phyloP scores from a whole-genome alignment of 441 rosid species.

The Kokia cookei region DNA sequence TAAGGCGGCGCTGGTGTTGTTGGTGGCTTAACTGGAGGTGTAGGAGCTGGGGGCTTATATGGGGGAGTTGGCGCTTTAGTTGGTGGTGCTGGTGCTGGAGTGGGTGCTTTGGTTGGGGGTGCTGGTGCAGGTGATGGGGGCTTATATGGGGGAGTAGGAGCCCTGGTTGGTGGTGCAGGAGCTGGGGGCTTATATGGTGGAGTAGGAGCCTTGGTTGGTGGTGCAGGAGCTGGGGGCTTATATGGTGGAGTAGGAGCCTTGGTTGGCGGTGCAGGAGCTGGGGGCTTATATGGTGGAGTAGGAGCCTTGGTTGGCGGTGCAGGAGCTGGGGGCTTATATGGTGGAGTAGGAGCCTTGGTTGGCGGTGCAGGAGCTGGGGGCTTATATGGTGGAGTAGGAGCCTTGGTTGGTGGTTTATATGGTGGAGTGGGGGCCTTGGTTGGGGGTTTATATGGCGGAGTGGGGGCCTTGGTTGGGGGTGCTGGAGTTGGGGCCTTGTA shows the following conservation, averaged over 20 bases:
- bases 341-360: constrained; percentile 12
- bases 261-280: constrained; percentile 12
- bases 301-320: constrained; percentile 12
- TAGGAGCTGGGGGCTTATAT: constrained; percentile 13
- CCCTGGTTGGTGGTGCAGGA: constrained; percentile 7
- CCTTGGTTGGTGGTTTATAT: neutral
- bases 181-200: constrained; percentile 15
- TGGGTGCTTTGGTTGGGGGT: constrained; percentile 16
- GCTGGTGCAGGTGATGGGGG: constrained; percentile 13
- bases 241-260: constrained; percentile 4
- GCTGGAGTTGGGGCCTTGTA: constrained; percentile 7
- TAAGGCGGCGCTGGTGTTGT: constrained; percentile 15
- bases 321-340: constrained; percentile 16
- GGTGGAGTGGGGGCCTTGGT: neutral
- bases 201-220: constrained; percentile 11
- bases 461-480: neutral
- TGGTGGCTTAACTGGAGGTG: constrained; percentile 14
- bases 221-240: constrained; percentile 14
- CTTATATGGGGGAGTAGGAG: constrained; percentile 6
- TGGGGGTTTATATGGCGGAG: neutral
- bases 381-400: constrained; percentile 7
- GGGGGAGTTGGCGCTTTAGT: constrained; percentile 8
- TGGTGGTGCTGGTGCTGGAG: constrained; percentile 15
- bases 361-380: constrained; percentile 14
- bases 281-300: constrained; percentile 9